Conservation (phyloP, 2,329 filamentous ascomycete species). For the Xylaria digitata region DNA sequence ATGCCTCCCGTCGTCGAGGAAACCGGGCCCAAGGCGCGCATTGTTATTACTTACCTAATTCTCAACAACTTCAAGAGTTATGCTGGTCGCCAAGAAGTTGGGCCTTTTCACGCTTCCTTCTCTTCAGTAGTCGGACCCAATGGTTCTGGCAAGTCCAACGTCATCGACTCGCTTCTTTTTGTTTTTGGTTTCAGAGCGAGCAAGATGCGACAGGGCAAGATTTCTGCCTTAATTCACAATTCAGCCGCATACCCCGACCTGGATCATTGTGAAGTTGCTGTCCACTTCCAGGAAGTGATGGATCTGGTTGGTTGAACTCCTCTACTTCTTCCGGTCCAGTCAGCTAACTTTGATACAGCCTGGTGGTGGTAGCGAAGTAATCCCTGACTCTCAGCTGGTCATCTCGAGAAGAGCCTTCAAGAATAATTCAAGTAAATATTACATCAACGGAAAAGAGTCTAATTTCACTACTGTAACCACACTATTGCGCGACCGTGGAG, state of each 20-base stretch:
- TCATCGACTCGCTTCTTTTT: conserved; percentile 96
- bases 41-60: conserved; percentile 91
- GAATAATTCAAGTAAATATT: conserved; percentile 98
- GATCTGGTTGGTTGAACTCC: conserved; percentile 69
- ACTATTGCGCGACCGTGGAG: conserved; percentile 84
- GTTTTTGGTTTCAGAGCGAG: conserved; percentile 99
- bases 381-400: conserved; percentile 85
- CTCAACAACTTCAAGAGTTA: conserved; percentile 99
- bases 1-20: conserved; percentile 75
- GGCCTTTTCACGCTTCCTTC: conserved; percentile 96
- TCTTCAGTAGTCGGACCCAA: conserved; percentile 98
- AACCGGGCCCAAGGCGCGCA: conserved; percentile 81
- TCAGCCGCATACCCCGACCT: conserved; percentile 87
- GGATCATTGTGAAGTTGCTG: conserved; percentile 93
- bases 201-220: conserved; percentile 99
- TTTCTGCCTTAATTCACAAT: conserved; percentile 97
- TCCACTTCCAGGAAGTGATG: conserved; percentile 95
- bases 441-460: conserved; percentile 89
- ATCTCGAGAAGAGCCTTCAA: conserved; percentile 95
- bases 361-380: conserved; percentile 76
- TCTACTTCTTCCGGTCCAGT: neutral
- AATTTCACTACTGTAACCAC: conserved; percentile 93
- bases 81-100: conserved; percentile 92
- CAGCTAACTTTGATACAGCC: conserved; percentile 61
- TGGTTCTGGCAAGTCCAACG: conserved; percentile 97